Percentiles rank a stretch among this genome's conserved stretches.
phyloP scores from a whole-genome alignment of 2,329 filamentous ascomycete genomes.

The Neopestalotiopsis sp. region DNA sequence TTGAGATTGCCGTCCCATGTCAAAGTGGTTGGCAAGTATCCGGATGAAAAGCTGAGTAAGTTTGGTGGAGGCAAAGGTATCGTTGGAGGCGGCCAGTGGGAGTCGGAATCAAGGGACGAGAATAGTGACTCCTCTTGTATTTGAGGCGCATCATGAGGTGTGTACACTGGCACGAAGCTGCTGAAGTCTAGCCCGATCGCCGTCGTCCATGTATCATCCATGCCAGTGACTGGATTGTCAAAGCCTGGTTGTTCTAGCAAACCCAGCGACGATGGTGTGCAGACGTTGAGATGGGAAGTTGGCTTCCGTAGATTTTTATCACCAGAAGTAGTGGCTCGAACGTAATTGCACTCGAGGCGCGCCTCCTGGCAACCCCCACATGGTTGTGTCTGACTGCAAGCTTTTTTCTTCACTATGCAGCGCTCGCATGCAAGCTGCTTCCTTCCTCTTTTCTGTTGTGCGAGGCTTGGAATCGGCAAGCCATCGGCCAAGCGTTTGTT shows the following conservation, averaged over 20 bases:
- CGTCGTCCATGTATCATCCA: background rate
- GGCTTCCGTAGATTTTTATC: background rate
- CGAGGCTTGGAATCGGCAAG: conserved; percentile 3
- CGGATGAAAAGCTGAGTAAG: background rate
- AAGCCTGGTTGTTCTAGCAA: background rate
- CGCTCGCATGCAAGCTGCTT: conserved; percentile 12
- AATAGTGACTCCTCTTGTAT: background rate
- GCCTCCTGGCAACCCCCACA: background rate
- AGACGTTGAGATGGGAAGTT: background rate
- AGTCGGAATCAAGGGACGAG: background rate
- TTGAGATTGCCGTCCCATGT: background rate
- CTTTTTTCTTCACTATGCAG: conserved; percentile 3
- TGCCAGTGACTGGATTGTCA: background rate
- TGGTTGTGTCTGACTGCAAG: conserved; percentile 11
- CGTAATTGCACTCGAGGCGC: background rate
- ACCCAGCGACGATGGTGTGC: background rate
- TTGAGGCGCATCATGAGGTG: background rate
- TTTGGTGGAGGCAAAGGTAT: background rate
- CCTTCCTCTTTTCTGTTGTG: conserved; percentile 5
- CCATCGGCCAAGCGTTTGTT: conserved; percentile 2
- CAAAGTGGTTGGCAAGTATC: background rate
- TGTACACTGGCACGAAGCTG: background rate
- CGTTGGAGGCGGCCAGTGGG: background rate
- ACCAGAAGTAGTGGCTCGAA: background rate
- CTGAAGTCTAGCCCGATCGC: background rate